Evolutionary conservation across 768 basidiomycete species (phyloP).

Genomic region (Mycena sanguinolenta): DNA sequence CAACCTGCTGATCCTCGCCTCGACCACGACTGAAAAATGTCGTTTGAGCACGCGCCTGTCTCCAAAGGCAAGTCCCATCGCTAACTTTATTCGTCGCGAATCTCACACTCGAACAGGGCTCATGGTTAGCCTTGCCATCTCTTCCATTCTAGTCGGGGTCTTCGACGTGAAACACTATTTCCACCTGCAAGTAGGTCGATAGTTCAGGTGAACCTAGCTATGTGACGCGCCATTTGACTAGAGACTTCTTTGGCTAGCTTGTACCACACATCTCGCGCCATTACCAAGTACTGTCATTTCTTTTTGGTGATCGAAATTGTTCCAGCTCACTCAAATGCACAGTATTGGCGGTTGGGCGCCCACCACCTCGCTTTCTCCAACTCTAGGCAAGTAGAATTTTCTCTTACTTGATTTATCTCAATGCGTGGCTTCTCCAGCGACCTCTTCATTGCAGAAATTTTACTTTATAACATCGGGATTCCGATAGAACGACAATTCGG

Average conservation of each 20-base stretch:
- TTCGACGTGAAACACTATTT: slow-evolving; percentile 92
- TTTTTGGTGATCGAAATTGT: slow-evolving; percentile 14
- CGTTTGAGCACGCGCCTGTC: slow-evolving; percentile 87
- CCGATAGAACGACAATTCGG: slow-evolving; percentile 90
- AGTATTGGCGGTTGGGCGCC: slow-evolving; percentile 89
- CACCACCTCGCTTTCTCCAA: slow-evolving; percentile 86
- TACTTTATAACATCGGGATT: slow-evolving; percentile 79
- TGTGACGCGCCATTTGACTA: slow-evolving; percentile 34
- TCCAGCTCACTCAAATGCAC: slow-evolving; percentile 33
- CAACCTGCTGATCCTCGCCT: not conserved
- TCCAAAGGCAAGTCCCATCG: slow-evolving; percentile 84
- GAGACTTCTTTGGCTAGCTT: slow-evolving; percentile 58
- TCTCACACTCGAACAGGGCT: slow-evolving; percentile 63
- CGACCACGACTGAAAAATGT: slow-evolving; percentile 58
- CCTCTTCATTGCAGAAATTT: slow-evolving; percentile 79
- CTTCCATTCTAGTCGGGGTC: slow-evolving; percentile 81
- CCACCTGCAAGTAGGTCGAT: slow-evolving; percentile 76
- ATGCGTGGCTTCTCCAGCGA: slow-evolving; percentile 61
- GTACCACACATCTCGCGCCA: slow-evolving; percentile 91
- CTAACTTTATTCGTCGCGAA: not conserved
- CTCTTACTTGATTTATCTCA: not conserved
- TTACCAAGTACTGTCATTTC: slow-evolving; percentile 75
- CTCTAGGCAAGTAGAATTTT: slow-evolving; percentile 53
- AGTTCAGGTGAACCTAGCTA: slow-evolving; percentile 5
- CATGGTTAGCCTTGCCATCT: slow-evolving; percentile 78